Conservation (phyloP, 1,284 basidiomycete genomes). For the Ceratobasidium sp. region DNA sequence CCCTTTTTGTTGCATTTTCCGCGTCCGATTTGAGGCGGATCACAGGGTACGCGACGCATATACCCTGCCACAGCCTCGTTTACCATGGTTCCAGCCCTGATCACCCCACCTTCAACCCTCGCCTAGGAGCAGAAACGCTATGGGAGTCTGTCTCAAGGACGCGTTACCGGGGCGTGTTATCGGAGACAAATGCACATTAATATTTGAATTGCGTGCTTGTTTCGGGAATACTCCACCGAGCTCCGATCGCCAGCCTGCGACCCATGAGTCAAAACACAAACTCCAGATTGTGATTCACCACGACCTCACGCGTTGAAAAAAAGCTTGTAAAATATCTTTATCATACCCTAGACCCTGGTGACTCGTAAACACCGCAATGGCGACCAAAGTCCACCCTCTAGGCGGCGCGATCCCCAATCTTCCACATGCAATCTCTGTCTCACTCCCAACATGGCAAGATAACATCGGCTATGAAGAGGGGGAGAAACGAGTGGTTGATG, state of each 20-base stretch:
- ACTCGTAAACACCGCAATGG: not conserved
- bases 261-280: conserved; percentile 28
- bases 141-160: not conserved
- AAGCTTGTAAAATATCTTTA: not conserved
- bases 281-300: conserved; percentile 22
- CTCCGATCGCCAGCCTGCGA: conserved; percentile 23
- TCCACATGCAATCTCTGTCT: conserved; percentile 96
- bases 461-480: conserved; percentile 95
- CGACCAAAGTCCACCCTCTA: conserved; percentile 15
- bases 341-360: conserved; percentile 17
- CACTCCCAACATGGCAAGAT: conserved; percentile 92
- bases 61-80: conserved; percentile 11
- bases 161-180: not conserved
- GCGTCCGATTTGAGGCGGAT: not conserved
- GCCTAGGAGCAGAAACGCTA: not conserved
- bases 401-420: conserved; percentile 48
- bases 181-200: not conserved
- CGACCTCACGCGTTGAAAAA: conserved; percentile 14
- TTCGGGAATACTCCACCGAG: conserved; percentile 37
- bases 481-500: conserved; percentile 77
- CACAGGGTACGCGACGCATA: conserved; percentile 5
- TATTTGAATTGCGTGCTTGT: conserved; percentile 13
- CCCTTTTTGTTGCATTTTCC: not conserved
- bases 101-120: conserved; percentile 2
- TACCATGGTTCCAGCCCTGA: not conserved